A percentile compares a stretch with the other conserved stretches of the same genome.
phyloP scores from a whole-genome alignment of 345 rosid genomes.

The Melastoma malabathricum region DNA sequence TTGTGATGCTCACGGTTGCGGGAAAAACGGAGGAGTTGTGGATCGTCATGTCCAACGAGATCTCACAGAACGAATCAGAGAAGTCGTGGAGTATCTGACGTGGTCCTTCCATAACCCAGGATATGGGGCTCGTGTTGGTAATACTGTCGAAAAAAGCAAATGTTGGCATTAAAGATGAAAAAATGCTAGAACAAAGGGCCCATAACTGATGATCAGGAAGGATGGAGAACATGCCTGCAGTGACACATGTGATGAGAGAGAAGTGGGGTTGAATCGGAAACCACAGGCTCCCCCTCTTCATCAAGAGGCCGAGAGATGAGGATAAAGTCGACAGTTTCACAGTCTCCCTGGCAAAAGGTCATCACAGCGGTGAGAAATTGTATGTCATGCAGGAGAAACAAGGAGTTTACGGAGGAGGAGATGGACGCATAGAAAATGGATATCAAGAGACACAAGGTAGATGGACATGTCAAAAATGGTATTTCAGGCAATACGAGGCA shows the following conservation, averaged over 20 bases:
- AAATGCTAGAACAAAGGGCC: slow-evolving; percentile 4
- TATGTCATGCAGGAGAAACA: neutral
- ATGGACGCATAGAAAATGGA: too few relatives aligned
- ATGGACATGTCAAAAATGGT: too few relatives aligned
- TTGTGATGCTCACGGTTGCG: slow-evolving; percentile 33
- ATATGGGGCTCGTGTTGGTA: slow-evolving; percentile 45
- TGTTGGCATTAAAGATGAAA: slow-evolving; percentile 2
- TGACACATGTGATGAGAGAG: slow-evolving; percentile 70
- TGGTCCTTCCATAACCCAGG: slow-evolving; percentile 71
- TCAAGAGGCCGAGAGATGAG: slow-evolving; percentile 38
- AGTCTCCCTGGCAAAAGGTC: slow-evolving; percentile 32
- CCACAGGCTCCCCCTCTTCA: slow-evolving; percentile 21
- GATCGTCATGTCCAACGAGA: slow-evolving; percentile 44
- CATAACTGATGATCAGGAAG: neutral
- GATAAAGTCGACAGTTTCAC: slow-evolving; percentile 54
- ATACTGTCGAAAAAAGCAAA: slow-evolving; percentile 27
- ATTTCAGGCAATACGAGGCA: too few relatives aligned
- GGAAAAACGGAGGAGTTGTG: slow-evolving; percentile 47
- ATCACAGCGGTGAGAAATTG: neutral
- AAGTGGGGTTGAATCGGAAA: slow-evolving; percentile 27
- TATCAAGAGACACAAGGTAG: too few relatives aligned
- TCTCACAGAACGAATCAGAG: slow-evolving; percentile 38
- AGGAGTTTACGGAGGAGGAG: neutral
- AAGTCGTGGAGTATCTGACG: slow-evolving; percentile 49
- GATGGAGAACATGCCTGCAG: slow-evolving; percentile 45